Evolutionary conservation across 768 basidiomycete genomes (phyloP), one percentile per base, ranked within the genome.

Genomic region (Mycena amicta): DNA sequence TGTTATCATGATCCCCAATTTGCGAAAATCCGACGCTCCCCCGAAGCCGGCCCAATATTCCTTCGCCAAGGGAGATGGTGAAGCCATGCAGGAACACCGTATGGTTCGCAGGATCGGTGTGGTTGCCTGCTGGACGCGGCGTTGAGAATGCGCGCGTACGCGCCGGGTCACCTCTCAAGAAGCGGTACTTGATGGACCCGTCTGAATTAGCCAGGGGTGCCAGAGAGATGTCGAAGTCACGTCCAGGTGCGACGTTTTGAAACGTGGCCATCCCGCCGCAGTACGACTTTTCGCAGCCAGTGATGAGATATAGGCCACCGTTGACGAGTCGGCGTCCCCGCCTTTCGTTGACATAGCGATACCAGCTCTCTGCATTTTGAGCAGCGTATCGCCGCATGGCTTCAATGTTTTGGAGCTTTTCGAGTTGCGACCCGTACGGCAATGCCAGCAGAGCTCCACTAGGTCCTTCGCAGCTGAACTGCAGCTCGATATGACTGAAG

Each of bases 261-360:
- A 53, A 33, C 12, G 52, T 26, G 15, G 52, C 52, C 22, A 41
- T 39, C 22, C 52, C 52, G 33, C 52, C 33, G n/a, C 30, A n/a
- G 5, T 22, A 12, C 11, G 52, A 22, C 39, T 41, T 53, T 25
- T 53, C 52, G 33, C 20, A 12, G 27, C 52, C 52, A 8, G 52
- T 53, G 12, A 53, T 28, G 20, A 53, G 22, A 40, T 37, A 53
- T 12, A 53, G 52, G 4, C 33, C 33, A 22, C 52, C 52, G 26
- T 53, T 53, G 20, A 39, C 33, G 12, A 41, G 33, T 16, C 40
- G 30, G 11, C 52, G 15, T 11, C 52, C 52, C 4, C 33, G 37
- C 16, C 16, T 22, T 25, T 39, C 33, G 26, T 53, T 53, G 6
- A 40, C 39, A 8, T 53, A 53, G n/a, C 26, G n/a, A 31, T 53